phyloP scores from a whole-genome alignment of 345 rosid genomes.

The Carallia brachiata region DNA sequence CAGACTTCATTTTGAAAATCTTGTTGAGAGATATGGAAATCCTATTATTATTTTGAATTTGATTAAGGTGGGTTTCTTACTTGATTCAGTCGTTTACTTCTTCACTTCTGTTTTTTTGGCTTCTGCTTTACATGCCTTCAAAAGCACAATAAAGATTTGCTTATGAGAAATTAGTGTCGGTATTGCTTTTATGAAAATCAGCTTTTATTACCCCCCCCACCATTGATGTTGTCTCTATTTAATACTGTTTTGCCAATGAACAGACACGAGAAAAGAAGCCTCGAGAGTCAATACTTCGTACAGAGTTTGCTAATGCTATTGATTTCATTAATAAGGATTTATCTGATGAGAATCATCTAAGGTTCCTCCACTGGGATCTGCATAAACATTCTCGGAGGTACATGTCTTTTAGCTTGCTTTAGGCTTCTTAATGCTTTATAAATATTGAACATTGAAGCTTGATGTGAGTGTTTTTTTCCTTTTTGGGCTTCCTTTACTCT shows the following conservation, averaged over 20 bases:
- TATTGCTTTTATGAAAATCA: conserved; percentile 8
- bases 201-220: conserved; percentile 7
- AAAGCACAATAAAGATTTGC: neutral
- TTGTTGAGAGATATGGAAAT: conserved; percentile 81
- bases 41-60: conserved; percentile 92
- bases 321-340: conserved; percentile 84
- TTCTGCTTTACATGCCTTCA: neutral
- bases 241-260: conserved; percentile 17
- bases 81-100: neutral
- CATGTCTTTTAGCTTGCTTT: conserved; percentile 1
- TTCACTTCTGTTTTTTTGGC: neutral
- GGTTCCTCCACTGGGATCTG: conserved; percentile 90
- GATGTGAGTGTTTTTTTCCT: neutral
- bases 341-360: conserved; percentile 68
- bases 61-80: conserved; percentile 65
- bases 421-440: neutral
- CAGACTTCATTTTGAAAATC: conserved; percentile 90
- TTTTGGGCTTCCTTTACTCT: conserved; percentile 1
- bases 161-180: neutral
- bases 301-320: conserved; percentile 96
- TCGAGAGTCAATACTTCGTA: conserved; percentile 87
- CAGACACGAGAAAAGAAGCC: conserved; percentile 78
- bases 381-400: conserved; percentile 87
- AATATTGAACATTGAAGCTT: neutral
- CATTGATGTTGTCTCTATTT: conserved; percentile 5